Base-by-base conservation (phyloP, 805 yeast genomes). In the Torulaspora maleeae region DNA sequence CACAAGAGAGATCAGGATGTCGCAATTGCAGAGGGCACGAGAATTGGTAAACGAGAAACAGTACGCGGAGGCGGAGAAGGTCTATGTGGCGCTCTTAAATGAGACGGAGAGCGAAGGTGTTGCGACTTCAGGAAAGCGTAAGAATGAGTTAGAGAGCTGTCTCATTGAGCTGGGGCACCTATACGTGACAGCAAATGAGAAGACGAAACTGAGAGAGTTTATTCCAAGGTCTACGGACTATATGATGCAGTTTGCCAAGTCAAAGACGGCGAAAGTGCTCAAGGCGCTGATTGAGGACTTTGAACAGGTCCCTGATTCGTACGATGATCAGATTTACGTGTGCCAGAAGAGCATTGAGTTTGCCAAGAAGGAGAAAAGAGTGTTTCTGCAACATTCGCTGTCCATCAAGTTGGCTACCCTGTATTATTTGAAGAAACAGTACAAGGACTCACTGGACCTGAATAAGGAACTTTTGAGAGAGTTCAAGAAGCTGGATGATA, bases 401-500 rank as follows among this genome's bases (percentile, higher is more conserved):
- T 90, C 89, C 59, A 77, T 91, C 59, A 82, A 93, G 61, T 77
- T 91, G 47, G 82, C 95, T 4, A 79, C 83, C 5, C 73, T 87
- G 55, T 82, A 83, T 58, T 85, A 82, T 60, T 76, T 79, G 48
- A 82, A 82, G 60, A 74, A 75, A 45, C 70, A 69, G 44, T 86
- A 79, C 67, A 79, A 79, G 51, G 85, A 80, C 38, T 82, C 96
- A 3, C 70, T 93, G 38, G 73, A 77, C 40, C 77, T 89, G 50
- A 85, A 90, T 51, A 79, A 81, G 50, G 75, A 75, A 12, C 74
- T 93, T 55, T 74, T 91, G 54, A 75, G 76, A 53, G 97, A 93
- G 66, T 87, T 91, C 66, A 93, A 91, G 70, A 85, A 87, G 62
- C 75, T 93, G 54, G 99, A 93, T 66, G 99, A 93, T 68, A 93